These are phyloP conservation scores for Carallia pectinifolia DNA, from an alignment of 345 rosid species.

Conservation along the genomic window DNA sequence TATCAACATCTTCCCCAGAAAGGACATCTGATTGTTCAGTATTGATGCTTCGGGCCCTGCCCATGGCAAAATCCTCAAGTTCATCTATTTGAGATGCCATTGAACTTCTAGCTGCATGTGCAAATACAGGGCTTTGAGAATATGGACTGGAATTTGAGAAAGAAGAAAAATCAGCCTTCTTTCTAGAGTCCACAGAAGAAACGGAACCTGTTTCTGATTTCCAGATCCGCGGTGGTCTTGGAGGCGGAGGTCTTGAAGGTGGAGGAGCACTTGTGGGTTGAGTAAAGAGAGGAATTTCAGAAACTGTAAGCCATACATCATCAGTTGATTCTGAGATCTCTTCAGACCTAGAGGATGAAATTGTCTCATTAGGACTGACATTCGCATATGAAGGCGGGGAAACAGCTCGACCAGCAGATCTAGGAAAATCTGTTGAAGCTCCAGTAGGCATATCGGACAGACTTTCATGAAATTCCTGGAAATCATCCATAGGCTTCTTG, in stretches of 20 bases:
- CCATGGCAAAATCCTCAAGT: constrained; percentile 67
- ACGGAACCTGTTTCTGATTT: constrained; percentile 40
- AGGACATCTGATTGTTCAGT: constrained; percentile 46
- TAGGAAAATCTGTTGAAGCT: constrained; percentile 32
- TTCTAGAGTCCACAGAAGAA: constrained; percentile 42
- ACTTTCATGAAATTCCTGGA: constrained; percentile 44
- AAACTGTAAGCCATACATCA: constrained; percentile 88
- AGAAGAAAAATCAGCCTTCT: constrained; percentile 51
- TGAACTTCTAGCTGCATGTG: constrained; percentile 38
- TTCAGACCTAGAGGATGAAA: constrained; percentile 46
- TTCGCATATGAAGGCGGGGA: constrained; percentile 47
- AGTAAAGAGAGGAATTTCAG: constrained; percentile 90
- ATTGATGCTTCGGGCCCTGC: constrained; percentile 38
- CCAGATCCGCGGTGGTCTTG: constrained; percentile 64
- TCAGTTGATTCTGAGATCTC: constrained; percentile 56
- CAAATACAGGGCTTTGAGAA: constrained; percentile 45
- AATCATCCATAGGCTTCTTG: constrained; percentile 44
- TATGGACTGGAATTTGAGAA: constrained; percentile 45
- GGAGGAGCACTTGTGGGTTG: constrained; percentile 83
- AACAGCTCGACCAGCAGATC: constrained; percentile 40
- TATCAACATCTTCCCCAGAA: constrained; percentile 55
- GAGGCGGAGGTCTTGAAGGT: constrained; percentile 98
- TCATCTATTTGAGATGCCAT: constrained; percentile 67
- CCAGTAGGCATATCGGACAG: constrained; percentile 41
- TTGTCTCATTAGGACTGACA: constrained; percentile 34